A percentile compares a stretch with the other conserved stretches of the same genome.
These are phyloP conservation scores for Plasmodium gaboni DNA, from an alignment of 169 alveolate genomes.

Conservation along the genomic window DNA sequence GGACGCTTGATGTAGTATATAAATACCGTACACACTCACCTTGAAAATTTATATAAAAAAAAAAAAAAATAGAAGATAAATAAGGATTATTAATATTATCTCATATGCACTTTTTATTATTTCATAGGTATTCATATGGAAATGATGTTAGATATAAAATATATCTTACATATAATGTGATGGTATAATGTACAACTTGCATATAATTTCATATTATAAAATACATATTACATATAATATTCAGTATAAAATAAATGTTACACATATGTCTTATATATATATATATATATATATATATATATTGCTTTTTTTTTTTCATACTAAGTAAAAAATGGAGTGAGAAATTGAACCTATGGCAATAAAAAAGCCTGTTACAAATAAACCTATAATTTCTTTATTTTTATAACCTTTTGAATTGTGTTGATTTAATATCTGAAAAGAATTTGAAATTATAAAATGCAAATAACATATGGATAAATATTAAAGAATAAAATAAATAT, in stretches of 20 bases:
- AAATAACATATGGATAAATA: conserved; percentile 4
- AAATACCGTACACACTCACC: conserved; percentile 70
- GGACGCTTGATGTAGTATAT: conserved; percentile 52
- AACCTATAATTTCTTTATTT: conserved; percentile 59
- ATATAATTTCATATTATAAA: too few relatives aligned
- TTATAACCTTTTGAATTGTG: conserved; percentile 41
- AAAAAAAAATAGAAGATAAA: background rate
- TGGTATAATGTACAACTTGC: too few relatives aligned
- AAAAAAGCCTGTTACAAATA: conserved; percentile 70
- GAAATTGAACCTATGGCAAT: conserved; percentile 68
- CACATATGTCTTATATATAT: background rate
- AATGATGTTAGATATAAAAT: too few relatives aligned
- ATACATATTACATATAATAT: too few relatives aligned
- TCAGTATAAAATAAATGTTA: too few relatives aligned
- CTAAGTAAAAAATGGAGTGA: conserved; percentile 64
- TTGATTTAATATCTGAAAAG: conserved; percentile 72
- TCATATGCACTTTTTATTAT: too few relatives aligned
- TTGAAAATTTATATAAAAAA: conserved; percentile 12
- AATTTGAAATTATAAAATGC: conserved; percentile 2
- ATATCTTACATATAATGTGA: too few relatives aligned
- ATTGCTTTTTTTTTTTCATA: conserved; percentile 10
- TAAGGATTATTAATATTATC: background rate
- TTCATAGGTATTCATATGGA: too few relatives aligned
- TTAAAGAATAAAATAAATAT: too few relatives aligned
- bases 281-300: background rate